phyloP scores from a whole-genome alignment of 257 asterid species.

The Eustoma russellianum region DNA sequence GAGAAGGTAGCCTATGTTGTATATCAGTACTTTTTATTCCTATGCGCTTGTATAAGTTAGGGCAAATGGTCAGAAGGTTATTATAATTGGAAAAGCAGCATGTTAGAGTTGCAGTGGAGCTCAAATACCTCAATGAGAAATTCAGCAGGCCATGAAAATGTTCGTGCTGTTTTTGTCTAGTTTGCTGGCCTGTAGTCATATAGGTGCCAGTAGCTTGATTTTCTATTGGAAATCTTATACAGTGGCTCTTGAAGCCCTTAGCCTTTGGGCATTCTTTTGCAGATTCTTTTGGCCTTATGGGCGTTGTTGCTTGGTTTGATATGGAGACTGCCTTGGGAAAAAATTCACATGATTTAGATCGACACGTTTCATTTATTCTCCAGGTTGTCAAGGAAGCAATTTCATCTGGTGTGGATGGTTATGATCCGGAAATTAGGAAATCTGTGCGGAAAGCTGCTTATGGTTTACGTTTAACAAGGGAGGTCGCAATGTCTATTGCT shows the following conservation, averaged over 20 bases:
- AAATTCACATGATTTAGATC: not conserved
- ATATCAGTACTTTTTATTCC: too few relatives aligned
- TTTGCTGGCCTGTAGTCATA: not conserved
- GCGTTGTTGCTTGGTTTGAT: not conserved
- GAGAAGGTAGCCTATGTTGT: slow-evolving; percentile 51
- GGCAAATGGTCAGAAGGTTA: too few relatives aligned
- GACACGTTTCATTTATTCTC: slow-evolving; percentile 9
- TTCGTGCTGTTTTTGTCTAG: not conserved
- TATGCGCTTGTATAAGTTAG: too few relatives aligned
- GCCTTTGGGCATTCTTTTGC: not conserved
- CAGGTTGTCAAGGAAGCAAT: slow-evolving; percentile 90
- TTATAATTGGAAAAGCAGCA: too few relatives aligned
- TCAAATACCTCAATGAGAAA: too few relatives aligned
- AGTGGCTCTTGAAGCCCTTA: not conserved
- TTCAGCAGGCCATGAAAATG: not conserved
- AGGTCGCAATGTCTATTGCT: slow-evolving; percentile 77
- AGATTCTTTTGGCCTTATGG: not conserved
- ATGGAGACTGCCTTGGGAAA: not conserved
- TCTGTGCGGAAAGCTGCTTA: slow-evolving; percentile 86
- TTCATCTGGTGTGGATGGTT: slow-evolving; percentile 70
- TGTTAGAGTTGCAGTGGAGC: too few relatives aligned
- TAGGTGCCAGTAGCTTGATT: not conserved
- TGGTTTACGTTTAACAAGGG: slow-evolving; percentile 89
- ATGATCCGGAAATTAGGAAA: slow-evolving; percentile 58
- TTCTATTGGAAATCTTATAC: too few relatives aligned